phyloP scores from a whole-genome alignment of 495 filamentous ascomycete species.

The Penicillium turbatum region DNA sequence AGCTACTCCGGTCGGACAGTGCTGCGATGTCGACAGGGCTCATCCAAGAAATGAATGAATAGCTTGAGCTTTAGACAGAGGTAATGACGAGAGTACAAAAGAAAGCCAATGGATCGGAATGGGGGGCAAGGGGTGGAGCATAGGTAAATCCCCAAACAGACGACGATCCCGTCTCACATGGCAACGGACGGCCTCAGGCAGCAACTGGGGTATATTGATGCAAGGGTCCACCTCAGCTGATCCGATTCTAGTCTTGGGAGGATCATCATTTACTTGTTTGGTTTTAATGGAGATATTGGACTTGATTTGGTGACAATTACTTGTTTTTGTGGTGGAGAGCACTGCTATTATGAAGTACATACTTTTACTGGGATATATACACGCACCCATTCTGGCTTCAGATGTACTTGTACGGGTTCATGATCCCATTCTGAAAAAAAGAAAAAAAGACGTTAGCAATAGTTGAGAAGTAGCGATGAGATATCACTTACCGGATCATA shows the following conservation, averaged over 20 bases:
- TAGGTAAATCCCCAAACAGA: constrained; percentile 27
- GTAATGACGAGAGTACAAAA: constrained; percentile 5
- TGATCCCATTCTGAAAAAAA: constrained; percentile 68
- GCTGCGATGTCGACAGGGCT: constrained; percentile 12
- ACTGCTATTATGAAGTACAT: not conserved
- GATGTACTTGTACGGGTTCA: constrained; percentile 93
- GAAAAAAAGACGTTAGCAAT: constrained; percentile 22
- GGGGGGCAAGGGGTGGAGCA: constrained; percentile 27
- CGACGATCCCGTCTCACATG: constrained; percentile 34
- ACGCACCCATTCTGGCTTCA: constrained; percentile 21
- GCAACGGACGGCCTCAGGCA: constrained; percentile 35
- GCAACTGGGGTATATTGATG: constrained; percentile 10
- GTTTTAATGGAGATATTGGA: not conserved
- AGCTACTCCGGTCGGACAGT: constrained; percentile 18
- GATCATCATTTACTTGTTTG: not conserved
- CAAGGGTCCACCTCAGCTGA: constrained; percentile 2
- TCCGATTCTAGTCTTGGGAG: not conserved
- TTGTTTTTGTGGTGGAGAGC: not conserved
- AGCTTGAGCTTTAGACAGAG: constrained; percentile 2
- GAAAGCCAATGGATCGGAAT: constrained; percentile 1
- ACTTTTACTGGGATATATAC: not conserved
- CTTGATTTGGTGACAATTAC: not conserved
- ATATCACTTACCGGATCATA: constrained; percentile 79
- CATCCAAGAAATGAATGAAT: constrained; percentile 17
- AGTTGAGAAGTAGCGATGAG: not conserved